Base-by-base conservation (phyloP, 2,329 filamentous ascomycete species). In the Aureobasidium mangrovei region DNA sequence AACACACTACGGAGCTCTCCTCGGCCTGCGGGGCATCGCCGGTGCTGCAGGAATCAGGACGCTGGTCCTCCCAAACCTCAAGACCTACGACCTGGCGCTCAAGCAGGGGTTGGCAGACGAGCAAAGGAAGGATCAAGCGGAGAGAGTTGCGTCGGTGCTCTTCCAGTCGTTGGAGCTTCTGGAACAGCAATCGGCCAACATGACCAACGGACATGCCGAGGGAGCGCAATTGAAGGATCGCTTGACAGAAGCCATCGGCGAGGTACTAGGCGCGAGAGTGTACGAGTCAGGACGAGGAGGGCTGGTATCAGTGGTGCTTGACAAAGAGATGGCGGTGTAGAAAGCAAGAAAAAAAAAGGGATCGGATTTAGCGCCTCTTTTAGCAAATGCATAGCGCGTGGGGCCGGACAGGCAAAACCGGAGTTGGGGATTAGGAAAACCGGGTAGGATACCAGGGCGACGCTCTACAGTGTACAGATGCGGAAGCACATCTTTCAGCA, bases 1-100 rank as follows among this genome's bases (percentile, higher is more conserved):
- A 1, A 85, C 91, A 1, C 88, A 95, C 64, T 98, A 93, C 66
- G 93, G 93, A 42, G 89, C 91, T 5, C 79, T 98, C 26, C 80
- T 84, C 31, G 91, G 91, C 1, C 75, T 98, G 2, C 78, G 85
- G 2, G 82, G 85, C 1, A 84, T 94, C 27, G 89, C 90, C 28
- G 90, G 84, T 7, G 64, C 76, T 0, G 82, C 85, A 57, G 80
- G 81, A 26, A 75, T 86, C n/a, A 74, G 79, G 24, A 76, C 79
- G 43, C 71, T 87, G 4, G 76, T 88, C 40, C 62, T 88, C 24
- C 84, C 84, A 0, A 87, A 86, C 59, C 70, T 87, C 27, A 78
- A 77, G 55, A 74, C 79, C 0, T 88, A 84, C 63, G 81, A 85
- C 48, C 75, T 75, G 18, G 72, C 85, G 8, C 70, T 87, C 4